phyloP scores from a whole-genome alignment of 768 basidiomycete genomes.

The Epithele typhae region DNA sequence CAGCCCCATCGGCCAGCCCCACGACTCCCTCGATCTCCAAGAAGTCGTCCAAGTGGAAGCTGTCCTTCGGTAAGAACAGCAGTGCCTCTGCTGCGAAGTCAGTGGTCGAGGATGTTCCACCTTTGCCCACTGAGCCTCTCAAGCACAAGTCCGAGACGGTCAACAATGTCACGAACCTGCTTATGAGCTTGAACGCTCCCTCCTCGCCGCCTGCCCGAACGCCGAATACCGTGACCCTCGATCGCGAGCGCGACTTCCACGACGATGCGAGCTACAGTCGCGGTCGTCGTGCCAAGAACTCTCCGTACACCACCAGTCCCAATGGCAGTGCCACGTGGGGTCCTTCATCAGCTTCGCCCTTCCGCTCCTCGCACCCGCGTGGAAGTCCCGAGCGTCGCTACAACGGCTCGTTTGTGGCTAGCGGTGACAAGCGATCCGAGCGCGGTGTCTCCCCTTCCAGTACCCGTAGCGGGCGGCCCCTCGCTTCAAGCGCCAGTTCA shows the following conservation, averaged over 20 bases:
- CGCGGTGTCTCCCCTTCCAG: constrained; percentile 49
- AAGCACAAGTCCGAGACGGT: constrained; percentile 61
- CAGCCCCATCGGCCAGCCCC: constrained; percentile 19
- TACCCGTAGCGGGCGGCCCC: constrained; percentile 46
- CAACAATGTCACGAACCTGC: constrained; percentile 70
- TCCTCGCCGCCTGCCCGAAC: constrained; percentile 15
- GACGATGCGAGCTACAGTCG: constrained; percentile 6
- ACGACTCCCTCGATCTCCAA: constrained; percentile 46
- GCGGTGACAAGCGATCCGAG: constrained; percentile 15
- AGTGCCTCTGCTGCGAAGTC: constrained; percentile 11
- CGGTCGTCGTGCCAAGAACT: constrained; percentile 14
- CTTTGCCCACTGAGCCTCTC: constrained; percentile 1
- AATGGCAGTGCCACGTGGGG: constrained; percentile 16
- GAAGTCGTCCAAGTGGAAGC: constrained; percentile 86
- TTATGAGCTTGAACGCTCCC: constrained; percentile 63
- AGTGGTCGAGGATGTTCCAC: constrained; percentile 12
- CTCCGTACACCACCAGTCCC: constrained; percentile 10
- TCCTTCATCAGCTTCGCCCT: constrained; percentile 11
- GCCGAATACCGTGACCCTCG: not conserved
- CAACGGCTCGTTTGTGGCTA: not conserved
- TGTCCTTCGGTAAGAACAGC: constrained; percentile 62
- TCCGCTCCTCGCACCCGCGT: constrained; percentile 9
- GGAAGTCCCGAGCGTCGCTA: constrained; percentile 16
- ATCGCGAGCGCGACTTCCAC: constrained; percentile 4
- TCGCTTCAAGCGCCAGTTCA: constrained; percentile 58